phyloP scores from a whole-genome alignment of 2,329 filamentous ascomycete genomes.

The Calonectria multiphialidica region DNA sequence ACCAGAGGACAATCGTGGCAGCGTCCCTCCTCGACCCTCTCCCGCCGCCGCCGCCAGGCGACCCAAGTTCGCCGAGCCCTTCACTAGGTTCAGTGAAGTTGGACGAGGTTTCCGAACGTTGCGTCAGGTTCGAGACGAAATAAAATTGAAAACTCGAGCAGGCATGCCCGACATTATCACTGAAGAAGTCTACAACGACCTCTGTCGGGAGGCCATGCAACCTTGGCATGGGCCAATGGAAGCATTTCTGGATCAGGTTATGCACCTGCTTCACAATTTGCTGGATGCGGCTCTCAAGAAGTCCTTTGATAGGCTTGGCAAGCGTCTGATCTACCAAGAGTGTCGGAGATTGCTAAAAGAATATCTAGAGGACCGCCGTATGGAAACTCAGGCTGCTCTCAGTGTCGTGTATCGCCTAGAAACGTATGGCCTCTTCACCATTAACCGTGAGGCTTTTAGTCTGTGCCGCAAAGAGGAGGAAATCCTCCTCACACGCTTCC shows the following conservation, averaged over 20 bases:
- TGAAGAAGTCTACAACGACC: conserved; percentile 68
- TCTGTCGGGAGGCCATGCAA: conserved; percentile 67
- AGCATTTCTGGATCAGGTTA: conserved; percentile 60
- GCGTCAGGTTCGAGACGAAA: conserved; percentile 65
- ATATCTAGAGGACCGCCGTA: conserved; percentile 57
- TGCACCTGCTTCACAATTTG: conserved; percentile 59
- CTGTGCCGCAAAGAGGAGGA: conserved; percentile 61
- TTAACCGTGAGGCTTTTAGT: conserved; percentile 62
- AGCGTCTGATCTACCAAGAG: conserved; percentile 63
- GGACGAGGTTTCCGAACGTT: conserved; percentile 60
- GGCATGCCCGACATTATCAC: conserved; percentile 71
- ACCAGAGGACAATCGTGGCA: conserved; percentile 50
- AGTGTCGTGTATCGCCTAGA: conserved; percentile 65
- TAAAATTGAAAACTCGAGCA: conserved; percentile 64
- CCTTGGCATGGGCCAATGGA: conserved; percentile 69
- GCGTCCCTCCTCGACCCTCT: conserved; percentile 29
- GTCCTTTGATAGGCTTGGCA: conserved; percentile 60
- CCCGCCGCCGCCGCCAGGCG: conserved; percentile 25
- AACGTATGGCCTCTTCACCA: conserved; percentile 67
- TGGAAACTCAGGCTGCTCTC: conserved; percentile 53
- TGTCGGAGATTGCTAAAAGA: conserved; percentile 56
- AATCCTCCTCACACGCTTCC: conserved; percentile 57
- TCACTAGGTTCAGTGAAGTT: conserved; percentile 52
- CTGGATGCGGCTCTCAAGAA: conserved; percentile 60
- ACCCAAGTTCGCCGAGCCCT: conserved; percentile 48